Evolutionary conservation across 768 basidiomycete species (phyloP).

Genomic region (Collybia sordida): DNA sequence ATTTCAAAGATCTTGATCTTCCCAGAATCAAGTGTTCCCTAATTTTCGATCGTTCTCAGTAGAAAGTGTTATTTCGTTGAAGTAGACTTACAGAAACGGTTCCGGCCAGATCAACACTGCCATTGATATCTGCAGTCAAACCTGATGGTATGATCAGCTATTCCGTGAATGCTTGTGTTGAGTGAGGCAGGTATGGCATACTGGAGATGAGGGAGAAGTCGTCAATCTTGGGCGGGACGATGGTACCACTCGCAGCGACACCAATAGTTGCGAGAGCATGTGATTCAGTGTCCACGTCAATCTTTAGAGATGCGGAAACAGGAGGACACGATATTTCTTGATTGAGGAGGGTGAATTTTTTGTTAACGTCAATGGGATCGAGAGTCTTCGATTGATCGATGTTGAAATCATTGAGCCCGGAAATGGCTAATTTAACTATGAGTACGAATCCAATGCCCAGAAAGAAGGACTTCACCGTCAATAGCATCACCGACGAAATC

Average conservation of each 20-base stretch:
- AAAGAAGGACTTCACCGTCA: conserved; percentile 14
- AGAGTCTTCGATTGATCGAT: conserved; percentile 25
- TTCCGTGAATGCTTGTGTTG: not conserved
- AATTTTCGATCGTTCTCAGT: not conserved
- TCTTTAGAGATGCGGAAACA: conserved; percentile 23
- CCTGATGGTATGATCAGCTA: conserved; percentile 13
- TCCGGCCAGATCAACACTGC: conserved; percentile 32
- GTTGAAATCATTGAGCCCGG: conserved; percentile 10
- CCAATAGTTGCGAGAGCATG: conserved; percentile 35
- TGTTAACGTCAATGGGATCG: not conserved
- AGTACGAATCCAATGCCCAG: not conserved
- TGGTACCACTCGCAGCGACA: conserved; percentile 40
- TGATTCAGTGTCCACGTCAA: conserved; percentile 29
- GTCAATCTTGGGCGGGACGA: conserved; percentile 41
- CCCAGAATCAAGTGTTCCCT: conserved; percentile 13
- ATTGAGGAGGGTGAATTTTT: conserved; percentile 21
- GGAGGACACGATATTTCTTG: conserved; percentile 30
- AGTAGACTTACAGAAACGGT: conserved; percentile 27
- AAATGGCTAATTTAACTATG: not conserved
- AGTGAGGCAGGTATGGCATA: conserved; percentile 13
- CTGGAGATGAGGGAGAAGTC: conserved; percentile 32
- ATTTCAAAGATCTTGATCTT: conserved; percentile 10
- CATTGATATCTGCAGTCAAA: conserved; percentile 35
- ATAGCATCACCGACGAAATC: conserved; percentile 25
- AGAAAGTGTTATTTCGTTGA: not conserved